Evolutionary conservation across 441 rosid species (phyloP), one percentile per base, ranked within the genome.

Genomic region (Bocquillonia castaneifolia): DNA sequence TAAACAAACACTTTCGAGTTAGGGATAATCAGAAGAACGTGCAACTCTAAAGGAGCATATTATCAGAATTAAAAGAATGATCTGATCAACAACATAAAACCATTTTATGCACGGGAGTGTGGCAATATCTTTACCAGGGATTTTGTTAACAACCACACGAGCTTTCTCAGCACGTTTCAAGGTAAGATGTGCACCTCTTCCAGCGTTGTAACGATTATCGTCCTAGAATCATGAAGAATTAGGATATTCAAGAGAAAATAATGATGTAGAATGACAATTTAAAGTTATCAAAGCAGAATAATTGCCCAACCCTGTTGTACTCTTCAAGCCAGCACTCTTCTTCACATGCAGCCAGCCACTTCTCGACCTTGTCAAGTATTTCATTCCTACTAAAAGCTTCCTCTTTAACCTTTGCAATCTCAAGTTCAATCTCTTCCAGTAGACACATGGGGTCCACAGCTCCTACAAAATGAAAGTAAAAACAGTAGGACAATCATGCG

Each of bases 251-350:
- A 64, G 50, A 52, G 66, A 75, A 69, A 26, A 67, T 39, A 26
- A 17, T 18, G 66, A 48, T 28, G 28, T 62, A 32, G 25, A 56
- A 40, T 39, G 15, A 15, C 20, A 20, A 44, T 50, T 5, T n/a
- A 8, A 23, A n/a, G 13, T 32, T 48, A 50, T 32, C 23, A 18
- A 39, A 51, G 45, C 52, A 63, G 12, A 71, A 37, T 61, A 66
- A 45, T 63, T 68, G 42, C 56, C 58, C 73, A 56, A 88, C 99
- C 81, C 88, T 81, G 77, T 82, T 91, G 77, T 93, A 89, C 72
- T 93, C 93, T 68, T 91, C 96, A 18, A 93, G 88, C 99, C 99
- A 93, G 48, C 81, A 77, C 75, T 88, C 99, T 72, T 89, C 96
- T 74, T 85, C 92, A 64, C 96, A 83, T n/a, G 93, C 96, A 48